phyloP scores from a whole-genome alignment of 768 basidiomycete genomes.

The Tylopilus sp. region DNA sequence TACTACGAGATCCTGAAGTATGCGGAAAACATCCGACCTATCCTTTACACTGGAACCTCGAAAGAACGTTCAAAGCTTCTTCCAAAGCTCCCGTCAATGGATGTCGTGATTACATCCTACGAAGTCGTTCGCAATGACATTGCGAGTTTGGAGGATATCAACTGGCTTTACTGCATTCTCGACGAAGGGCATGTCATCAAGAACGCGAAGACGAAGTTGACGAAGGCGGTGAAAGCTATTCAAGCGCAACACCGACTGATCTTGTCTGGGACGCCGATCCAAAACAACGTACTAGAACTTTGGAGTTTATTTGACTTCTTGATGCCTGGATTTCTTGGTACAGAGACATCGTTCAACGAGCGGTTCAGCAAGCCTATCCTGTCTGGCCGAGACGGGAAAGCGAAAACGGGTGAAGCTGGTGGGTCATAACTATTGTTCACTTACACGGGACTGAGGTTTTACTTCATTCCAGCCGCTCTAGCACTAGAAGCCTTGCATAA shows the following conservation, averaged over 20 bases:
- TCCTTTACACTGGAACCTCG: conserved; percentile 87
- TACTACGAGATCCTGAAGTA: conserved; percentile 97
- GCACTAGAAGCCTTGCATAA: conserved; percentile 97
- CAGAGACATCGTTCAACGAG: conserved; percentile 90
- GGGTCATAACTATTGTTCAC: conserved; percentile 27
- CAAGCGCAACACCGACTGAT: conserved; percentile 91
- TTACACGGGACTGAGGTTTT: not conserved
- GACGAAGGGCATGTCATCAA: conserved; percentile 99
- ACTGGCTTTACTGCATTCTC: conserved; percentile 94
- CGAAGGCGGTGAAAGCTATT: conserved; percentile 91
- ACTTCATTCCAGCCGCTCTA: conserved; percentile 62
- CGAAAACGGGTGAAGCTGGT: conserved; percentile 94
- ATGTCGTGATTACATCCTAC: conserved; percentile 96
- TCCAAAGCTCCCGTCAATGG: conserved; percentile 62
- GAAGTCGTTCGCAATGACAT: conserved; percentile 97
- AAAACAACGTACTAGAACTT: conserved; percentile 96
- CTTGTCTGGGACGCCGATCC: conserved; percentile 95
- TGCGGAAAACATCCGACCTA: conserved; percentile 73
- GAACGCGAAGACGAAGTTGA: conserved; percentile 97
- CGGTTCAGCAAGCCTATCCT: conserved; percentile 95
- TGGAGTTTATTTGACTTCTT: conserved; percentile 99
- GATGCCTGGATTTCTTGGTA: conserved; percentile 99
- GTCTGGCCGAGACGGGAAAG: conserved; percentile 91
- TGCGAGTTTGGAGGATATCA: conserved; percentile 60
- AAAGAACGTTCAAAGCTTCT: conserved; percentile 74